Base-by-base conservation (phyloP, 2,329 filamentous ascomycete genomes). In the Passalora sequoiae region DNA sequence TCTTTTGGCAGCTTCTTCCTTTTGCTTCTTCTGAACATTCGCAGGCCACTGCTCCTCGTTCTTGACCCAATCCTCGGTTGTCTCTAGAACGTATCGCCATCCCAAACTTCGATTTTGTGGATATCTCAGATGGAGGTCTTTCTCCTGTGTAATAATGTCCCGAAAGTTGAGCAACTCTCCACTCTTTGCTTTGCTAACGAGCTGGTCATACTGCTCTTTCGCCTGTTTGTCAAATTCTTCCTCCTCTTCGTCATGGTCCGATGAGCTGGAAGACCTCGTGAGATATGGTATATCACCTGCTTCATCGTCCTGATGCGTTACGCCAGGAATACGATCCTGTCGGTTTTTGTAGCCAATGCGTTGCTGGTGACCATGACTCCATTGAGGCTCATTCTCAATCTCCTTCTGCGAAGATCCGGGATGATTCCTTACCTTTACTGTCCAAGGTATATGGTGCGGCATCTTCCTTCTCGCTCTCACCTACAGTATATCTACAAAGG, bases 61-160 rank as follows among this genome's bases (percentile, higher is more conserved):
- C 56, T 74, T 76, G 43, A 76, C 63, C 58, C 66, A 72, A 38
- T 72, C 65, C 44, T 77, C 73, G 0, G 70, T 70, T 7, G 65
- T 63, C 25, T 75, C 62, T 0, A 77, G 58, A 8, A 75, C 69
- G 50, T 70, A 74, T 25, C 74, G 61, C 73, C 74, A 76, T 6
- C 70, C 69, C 4, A 65, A 39, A 3, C 71, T 69, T 27, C 68
- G 66, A 25, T 70, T 66, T 13, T 70, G 63, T 0, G 71, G 70
- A 35, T 69, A 60, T 1, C 61, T 50, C 3, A 75, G 51, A 53
- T 72, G 67, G 33, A 72, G 66, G 46, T 74, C 55, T 36, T 54
- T 47, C 30, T 63, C 55, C 16, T 52, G 50, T 2, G 52, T 38
- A 31, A 68, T 60, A 20, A 68, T 31, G 44, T 69, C 63, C 1